Conservation (phyloP, 306 rosid species). For the Fagus sylvatica region DNA sequence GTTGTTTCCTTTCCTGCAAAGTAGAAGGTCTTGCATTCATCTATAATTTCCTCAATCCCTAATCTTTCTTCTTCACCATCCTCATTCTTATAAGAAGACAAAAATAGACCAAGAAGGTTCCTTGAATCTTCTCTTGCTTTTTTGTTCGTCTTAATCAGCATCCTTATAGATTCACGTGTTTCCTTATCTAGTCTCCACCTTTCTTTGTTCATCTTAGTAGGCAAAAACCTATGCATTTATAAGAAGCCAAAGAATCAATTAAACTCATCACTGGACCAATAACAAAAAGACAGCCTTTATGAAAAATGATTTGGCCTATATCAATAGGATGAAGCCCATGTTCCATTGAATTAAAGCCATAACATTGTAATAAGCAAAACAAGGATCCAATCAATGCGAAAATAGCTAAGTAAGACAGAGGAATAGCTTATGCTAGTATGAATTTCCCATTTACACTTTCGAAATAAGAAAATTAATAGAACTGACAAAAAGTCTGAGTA, state of each 20-base stretch:
- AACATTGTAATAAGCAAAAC: no score
- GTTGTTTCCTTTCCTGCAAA: slow-evolving; percentile 77
- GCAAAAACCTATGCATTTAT: slow-evolving; percentile 49
- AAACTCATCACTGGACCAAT: background rate
- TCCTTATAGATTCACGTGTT: slow-evolving; percentile 52
- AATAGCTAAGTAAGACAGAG: no score
- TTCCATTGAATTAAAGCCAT: background rate
- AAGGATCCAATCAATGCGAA: no score
- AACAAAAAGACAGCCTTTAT: background rate
- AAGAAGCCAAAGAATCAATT: slow-evolving; percentile 8
- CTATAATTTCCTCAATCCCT: slow-evolving; percentile 53
- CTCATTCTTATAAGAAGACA: slow-evolving; percentile 57
- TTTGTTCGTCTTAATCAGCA: slow-evolving; percentile 40
- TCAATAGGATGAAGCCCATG: background rate
- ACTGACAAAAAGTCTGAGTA: no score
- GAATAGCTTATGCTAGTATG: no score
- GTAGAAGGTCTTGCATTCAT: slow-evolving; percentile 78
- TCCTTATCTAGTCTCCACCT: slow-evolving; percentile 69
- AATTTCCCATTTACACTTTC: no score
- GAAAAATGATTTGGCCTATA: background rate
- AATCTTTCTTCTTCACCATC: slow-evolving; percentile 60
- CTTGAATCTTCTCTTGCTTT: slow-evolving; percentile 32
- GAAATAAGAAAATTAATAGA: no score
- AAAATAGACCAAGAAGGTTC: slow-evolving; percentile 53
- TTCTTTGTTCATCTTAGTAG: slow-evolving; percentile 69